Evolutionary conservation across 768 basidiomycete genomes (phyloP), one percentile per base, ranked within the genome.

Genomic region (Dacryopinax primogenitus): DNA sequence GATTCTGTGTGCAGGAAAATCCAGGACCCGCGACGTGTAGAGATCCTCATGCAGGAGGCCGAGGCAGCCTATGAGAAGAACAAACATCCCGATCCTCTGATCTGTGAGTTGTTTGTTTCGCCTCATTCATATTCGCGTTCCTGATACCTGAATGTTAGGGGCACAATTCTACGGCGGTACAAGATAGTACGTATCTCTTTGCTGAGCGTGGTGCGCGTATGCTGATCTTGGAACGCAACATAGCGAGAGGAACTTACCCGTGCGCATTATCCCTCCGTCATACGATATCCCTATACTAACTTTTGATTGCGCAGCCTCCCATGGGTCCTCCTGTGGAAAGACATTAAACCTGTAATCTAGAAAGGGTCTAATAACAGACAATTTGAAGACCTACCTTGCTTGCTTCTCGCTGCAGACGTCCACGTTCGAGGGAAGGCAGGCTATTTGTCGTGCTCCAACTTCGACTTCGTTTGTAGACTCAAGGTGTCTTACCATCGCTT

Each of bases 81-180:
- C 71, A 78, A 78, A 64, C 95, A 98, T 73, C 94, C 93, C 26
- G 95, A 97, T 76, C 94, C 95, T 39, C 93, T 92, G 75, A 87
- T 89, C 73, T 76, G 94, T 97, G 75, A 78, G 92, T 85, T n/a
- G n/a, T n/a, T n/a, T n/a, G n/a, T n/a, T 28, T 23, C 47, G 37
- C 65, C 12, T 58, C 62, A 63, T 33, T 33, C 39, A 26, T 61
- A 39, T 15, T 33, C 30, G 58, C 33, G 15, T 11, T 63, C 32
- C 33, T 47, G 28, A 41, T 64, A 67, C 37, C 66, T 36, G 45
- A 32, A 47, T 9, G 21, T 39, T 67, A 97, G 94, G 87, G 66
- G 82, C 93, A 58, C 72, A 82, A 39, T 88, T 85, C 74, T 91
- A 92, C 58, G 92, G 88, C 66, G 94, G 94, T 66, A 92, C 92